Evolutionary conservation across 805 yeast genomes (phyloP).

Genomic region (Jamesozyma jinghongensis): DNA sequence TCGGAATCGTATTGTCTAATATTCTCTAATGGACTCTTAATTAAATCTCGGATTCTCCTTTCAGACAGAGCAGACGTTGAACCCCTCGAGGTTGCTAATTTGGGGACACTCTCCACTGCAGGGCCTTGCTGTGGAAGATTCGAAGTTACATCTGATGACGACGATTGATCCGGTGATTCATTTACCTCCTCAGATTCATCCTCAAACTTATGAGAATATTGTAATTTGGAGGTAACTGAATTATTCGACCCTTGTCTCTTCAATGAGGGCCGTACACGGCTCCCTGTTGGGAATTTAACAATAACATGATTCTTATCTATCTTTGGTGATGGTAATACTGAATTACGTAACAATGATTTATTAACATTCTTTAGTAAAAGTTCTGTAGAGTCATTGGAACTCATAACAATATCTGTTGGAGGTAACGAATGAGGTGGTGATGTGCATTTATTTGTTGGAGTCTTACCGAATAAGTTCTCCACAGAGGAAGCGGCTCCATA

Average conservation of each 20-base stretch:
- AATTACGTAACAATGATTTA: slow-evolving; percentile 12
- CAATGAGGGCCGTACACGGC: background rate
- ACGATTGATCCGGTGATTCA: background rate
- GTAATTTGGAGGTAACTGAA: background rate
- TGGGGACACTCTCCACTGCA: too few species aligned
- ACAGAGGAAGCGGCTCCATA: slow-evolving; percentile 16
- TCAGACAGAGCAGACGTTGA: too few species aligned
- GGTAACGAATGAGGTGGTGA: slow-evolving; percentile 5
- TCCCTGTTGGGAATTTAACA: too few species aligned
- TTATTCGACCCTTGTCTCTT: background rate
- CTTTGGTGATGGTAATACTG: too few species aligned
- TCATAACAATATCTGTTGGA: background rate
- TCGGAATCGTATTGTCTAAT: slow-evolving; percentile 7
- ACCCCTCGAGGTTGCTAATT: too few species aligned
- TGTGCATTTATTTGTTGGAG: too few species aligned
- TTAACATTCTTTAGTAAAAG: slow-evolving; percentile 23
- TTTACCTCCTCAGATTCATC: background rate
- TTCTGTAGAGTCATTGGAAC: slow-evolving; percentile 19
- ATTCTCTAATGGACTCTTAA: too few species aligned
- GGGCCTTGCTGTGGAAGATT: too few species aligned
- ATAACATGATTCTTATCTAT: background rate
- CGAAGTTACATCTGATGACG: too few species aligned
- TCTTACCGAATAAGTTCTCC: slow-evolving; percentile 39
- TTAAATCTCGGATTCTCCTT: too few species aligned
- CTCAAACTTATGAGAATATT: background rate